phyloP scores from a whole-genome alignment of 1,284 basidiomycete genomes.

The Ganoderma sinense region DNA sequence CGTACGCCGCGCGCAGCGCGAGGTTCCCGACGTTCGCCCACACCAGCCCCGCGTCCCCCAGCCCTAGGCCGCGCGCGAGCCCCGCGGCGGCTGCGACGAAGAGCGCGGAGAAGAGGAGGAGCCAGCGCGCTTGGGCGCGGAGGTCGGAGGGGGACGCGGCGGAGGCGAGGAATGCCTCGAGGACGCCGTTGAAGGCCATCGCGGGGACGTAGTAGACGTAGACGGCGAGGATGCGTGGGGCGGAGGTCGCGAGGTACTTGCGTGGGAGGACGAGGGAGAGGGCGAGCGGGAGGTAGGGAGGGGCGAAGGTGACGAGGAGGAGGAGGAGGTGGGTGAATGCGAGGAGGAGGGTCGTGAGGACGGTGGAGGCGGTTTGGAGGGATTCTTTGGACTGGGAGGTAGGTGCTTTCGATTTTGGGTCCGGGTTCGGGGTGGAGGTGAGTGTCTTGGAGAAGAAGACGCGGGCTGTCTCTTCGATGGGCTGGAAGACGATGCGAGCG shows the following conservation, averaged over 20 bases:
- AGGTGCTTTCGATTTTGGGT: background rate
- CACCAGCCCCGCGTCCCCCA: slow-evolving; percentile 78
- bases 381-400: slow-evolving; percentile 28
- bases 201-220: slow-evolving; percentile 90
- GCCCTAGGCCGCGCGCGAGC: slow-evolving; percentile 52
- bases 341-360: slow-evolving; percentile 57
- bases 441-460: slow-evolving; percentile 86
- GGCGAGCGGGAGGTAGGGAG: slow-evolving; percentile 75
- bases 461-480: slow-evolving; percentile 89
- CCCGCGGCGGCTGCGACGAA: slow-evolving; percentile 64
- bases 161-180: slow-evolving; percentile 90
- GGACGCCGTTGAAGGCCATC: slow-evolving; percentile 86
- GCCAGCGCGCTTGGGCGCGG: slow-evolving; percentile 71
- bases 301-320: slow-evolving; percentile 77
- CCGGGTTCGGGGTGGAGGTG: slow-evolving; percentile 28
- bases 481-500: slow-evolving; percentile 91
- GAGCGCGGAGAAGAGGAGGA: slow-evolving; percentile 69
- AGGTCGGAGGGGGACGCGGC: slow-evolving; percentile 73
- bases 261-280: slow-evolving; percentile 76
- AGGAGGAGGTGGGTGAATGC: slow-evolving; percentile 79
- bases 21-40: slow-evolving; percentile 80
- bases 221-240: slow-evolving; percentile 74
- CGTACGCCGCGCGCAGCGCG: slow-evolving; percentile 63
- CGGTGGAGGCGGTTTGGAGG: slow-evolving; percentile 41
- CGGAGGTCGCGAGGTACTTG: slow-evolving; percentile 76